phyloP scores from a whole-genome alignment of 179 eudicot genomes.

The Corrigiola litoralis region DNA sequence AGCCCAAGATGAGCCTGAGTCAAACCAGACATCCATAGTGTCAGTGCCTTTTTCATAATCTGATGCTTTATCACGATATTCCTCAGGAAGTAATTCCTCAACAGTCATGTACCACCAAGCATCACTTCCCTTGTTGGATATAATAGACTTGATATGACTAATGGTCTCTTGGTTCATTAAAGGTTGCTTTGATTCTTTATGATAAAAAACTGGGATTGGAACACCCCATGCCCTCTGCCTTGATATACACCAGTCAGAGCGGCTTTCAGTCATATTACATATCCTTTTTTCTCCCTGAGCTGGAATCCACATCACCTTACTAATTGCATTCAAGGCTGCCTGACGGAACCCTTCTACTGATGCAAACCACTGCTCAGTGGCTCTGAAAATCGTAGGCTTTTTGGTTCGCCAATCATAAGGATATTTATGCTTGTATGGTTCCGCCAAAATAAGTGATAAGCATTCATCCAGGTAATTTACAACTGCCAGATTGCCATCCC shows the following conservation, averaged over 20 bases:
- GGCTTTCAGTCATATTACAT: conserved; percentile 83
- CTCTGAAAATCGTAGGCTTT: conserved; percentile 96
- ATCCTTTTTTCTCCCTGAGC: conserved; percentile 94
- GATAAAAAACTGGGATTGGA: conserved; percentile 97
- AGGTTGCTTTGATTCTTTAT: conserved; percentile 79
- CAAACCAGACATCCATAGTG: conserved; percentile 99
- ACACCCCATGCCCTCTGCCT: conserved; percentile 99
- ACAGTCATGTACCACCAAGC: conserved; percentile 96
- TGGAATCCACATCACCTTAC: conserved; percentile 81
- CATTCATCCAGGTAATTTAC: conserved; percentile 68
- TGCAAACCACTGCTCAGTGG: conserved; percentile 99
- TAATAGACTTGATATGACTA: conserved; percentile 69
- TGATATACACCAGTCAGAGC: conserved; percentile 99
- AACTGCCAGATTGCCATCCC: conserved; percentile 80
- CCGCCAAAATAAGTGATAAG: conserved; percentile 70
- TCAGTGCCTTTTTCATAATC: conserved; percentile 83
- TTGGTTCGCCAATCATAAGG: conserved; percentile 99
- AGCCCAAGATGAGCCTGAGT: conserved; percentile 99
- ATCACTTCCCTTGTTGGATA: conserved; percentile 86
- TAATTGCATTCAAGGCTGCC: conserved; percentile 79
- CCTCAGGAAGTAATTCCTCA: conserved; percentile 84
- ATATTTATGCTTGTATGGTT: conserved; percentile 93
- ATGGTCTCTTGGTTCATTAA: conserved; percentile 88
- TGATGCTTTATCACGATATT: conserved; percentile 66
- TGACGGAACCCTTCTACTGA: conserved; percentile 95